Evolutionary conservation across 148 eudicot species (phyloP).

Genomic region (Silene uniflora): DNA sequence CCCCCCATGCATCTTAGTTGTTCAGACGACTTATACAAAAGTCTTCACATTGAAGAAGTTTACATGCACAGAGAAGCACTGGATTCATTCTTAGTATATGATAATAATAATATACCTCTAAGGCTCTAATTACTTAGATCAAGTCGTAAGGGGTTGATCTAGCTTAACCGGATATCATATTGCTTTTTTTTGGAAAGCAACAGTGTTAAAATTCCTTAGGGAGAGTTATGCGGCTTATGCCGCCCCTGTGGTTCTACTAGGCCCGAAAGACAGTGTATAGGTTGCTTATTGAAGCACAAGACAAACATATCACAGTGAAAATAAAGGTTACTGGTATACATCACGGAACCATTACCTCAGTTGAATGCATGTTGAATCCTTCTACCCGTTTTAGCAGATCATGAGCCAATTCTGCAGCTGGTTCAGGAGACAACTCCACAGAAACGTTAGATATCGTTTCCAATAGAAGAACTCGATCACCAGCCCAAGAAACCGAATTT

Average conservation of each 20-base stretch:
- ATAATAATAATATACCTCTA: not conserved
- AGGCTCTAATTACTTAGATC: not conserved
- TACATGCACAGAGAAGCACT: not conserved
- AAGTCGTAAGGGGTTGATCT: not conserved
- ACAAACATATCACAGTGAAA: not conserved
- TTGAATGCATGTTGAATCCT: slow-evolving; percentile 79
- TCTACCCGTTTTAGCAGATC: slow-evolving; percentile 73
- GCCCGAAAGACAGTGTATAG: not conserved
- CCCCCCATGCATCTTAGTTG: not conserved
- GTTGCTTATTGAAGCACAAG: slow-evolving; percentile 7
- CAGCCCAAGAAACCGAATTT: slow-evolving; percentile 68
- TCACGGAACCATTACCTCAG: slow-evolving; percentile 56
- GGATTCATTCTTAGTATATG: not conserved
- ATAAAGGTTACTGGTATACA: not conserved
- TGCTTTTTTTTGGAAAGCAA: not conserved
- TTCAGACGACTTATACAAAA: not conserved
- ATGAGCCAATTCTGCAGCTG: slow-evolving; percentile 95
- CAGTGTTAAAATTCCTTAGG: not conserved
- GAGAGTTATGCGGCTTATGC: not conserved
- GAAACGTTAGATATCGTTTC: slow-evolving; percentile 93
- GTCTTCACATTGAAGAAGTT: not conserved
- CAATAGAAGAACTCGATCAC: slow-evolving; percentile 80
- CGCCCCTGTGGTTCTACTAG: not conserved
- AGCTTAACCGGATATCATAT: not conserved
- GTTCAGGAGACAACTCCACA: slow-evolving; percentile 73